Conservation (phyloP, 2,329 filamentous ascomycete species). For the Thelonectria discophora region DNA sequence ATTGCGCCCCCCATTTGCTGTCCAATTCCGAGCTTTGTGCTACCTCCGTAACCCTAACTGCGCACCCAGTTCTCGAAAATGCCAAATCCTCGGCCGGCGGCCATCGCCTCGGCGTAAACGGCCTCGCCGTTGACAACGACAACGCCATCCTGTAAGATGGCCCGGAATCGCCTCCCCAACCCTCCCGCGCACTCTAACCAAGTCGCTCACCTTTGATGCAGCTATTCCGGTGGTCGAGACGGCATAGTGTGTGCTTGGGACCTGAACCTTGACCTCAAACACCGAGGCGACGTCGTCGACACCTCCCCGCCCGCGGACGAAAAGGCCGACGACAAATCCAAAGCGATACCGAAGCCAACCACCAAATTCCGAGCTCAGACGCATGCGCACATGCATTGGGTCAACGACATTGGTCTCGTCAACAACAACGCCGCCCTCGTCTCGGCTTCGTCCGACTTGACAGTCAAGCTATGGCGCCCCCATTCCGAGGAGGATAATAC, state of each 20-base stretch:
- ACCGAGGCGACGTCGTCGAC: slow-evolving; percentile 39
- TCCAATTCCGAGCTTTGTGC: neutral
- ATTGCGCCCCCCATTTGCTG: neutral
- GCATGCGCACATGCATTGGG: slow-evolving; percentile 91
- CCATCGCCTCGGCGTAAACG: slow-evolving; percentile 94
- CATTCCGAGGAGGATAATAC: slow-evolving; percentile 65
- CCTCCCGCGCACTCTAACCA: slow-evolving; percentile 24
- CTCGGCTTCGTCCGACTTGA: slow-evolving; percentile 92
- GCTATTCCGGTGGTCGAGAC: slow-evolving; percentile 95
- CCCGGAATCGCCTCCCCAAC: slow-evolving; percentile 20
- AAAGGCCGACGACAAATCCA: slow-evolving; percentile 42
- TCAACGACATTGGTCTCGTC: slow-evolving; percentile 89
- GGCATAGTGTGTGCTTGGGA: slow-evolving; percentile 97
- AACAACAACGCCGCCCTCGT: slow-evolving; percentile 82
- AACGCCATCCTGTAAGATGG: slow-evolving; percentile 82
- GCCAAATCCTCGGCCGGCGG: slow-evolving; percentile 72
- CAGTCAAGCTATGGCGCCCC: slow-evolving; percentile 92
- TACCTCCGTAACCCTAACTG: slow-evolving; percentile 13
- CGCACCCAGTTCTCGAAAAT: slow-evolving; percentile 64
- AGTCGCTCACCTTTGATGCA: slow-evolving; percentile 49
- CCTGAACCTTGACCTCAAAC: slow-evolving; percentile 73
- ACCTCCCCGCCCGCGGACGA: slow-evolving; percentile 42
- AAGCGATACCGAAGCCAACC: slow-evolving; percentile 54
- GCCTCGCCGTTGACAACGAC: slow-evolving; percentile 83
- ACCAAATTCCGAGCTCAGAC: slow-evolving; percentile 69